Evolutionary conservation across 345 rosid species (phyloP), one percentile per base, ranked within the genome.

Genomic region (Salix exigua): DNA sequence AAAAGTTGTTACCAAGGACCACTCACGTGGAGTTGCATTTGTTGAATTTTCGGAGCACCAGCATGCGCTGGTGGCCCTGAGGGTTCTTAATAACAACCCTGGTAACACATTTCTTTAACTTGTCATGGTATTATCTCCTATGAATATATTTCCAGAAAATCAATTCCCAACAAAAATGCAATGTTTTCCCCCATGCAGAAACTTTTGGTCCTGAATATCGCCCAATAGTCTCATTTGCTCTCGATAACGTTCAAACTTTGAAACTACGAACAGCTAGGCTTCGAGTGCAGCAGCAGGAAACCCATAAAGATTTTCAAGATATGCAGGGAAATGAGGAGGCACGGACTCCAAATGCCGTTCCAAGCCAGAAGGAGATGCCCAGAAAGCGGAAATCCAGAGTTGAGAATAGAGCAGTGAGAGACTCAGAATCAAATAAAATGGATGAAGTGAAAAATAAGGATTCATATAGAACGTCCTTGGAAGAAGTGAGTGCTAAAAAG

Each of bases 31-130:
- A 78, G 95, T 93, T 70, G 99, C 99, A 18, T 93, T 96, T 80
- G 83, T 93, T 2, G 93, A 96, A 85, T 93, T 96, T 73, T 78
- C 88, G 0, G 95, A 91, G 82, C 97, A 89, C 79, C 86, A 93
- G 71, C 99, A 96, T 73, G 97, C 98, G 42, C 94, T 92, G 64
- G 98, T 92, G 70, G 97, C 98, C 77, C 81, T 93, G 70, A 88
- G 98, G 86, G 97, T 96, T 79, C 92, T 90, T 76, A 96, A 96
- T 78, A 96, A 96, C 71, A 89, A 93, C 82, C 99, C 98, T 17
- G 92, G 96, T 92, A 90, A 74, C 26, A 9, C 17, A 14, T 83
- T 72, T 44, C 42, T 18, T 35, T 58, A 7, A 60, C 46, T 28
- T 17, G 11, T 78, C 6, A 51, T 30, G n/a, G 14, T 25, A 13